A percentile compares a stretch with the other conserved stretches of the same genome.
phyloP scores from a whole-genome alignment of 1,284 basidiomycete species.

The Apiotrichum siamense region DNA sequence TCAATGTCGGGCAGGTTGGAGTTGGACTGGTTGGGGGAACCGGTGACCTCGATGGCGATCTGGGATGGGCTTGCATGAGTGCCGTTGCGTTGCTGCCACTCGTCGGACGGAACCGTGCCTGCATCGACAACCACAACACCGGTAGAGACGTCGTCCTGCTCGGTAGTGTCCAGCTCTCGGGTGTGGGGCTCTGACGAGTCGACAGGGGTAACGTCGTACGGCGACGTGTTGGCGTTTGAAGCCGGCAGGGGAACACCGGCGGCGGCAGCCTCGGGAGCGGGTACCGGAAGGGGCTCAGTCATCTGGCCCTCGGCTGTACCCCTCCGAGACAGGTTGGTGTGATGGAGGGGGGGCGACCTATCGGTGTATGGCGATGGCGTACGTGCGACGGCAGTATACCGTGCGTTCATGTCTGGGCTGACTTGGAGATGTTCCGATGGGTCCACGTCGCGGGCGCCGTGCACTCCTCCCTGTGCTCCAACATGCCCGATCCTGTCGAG shows the following conservation, averaged over 20 bases:
- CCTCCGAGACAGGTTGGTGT: background rate
- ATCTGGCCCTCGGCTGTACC: background rate
- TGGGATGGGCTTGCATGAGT: background rate
- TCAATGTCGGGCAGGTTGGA: constrained; percentile 6
- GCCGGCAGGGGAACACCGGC: background rate
- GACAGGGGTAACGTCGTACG: background rate
- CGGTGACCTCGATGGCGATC: constrained; percentile 13
- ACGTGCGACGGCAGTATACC: background rate
- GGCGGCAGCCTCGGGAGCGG: background rate
- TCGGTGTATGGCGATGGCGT: constrained; percentile 3
- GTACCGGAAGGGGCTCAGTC: background rate
- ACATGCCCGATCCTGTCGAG: constrained; percentile 16
- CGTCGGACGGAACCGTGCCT: background rate
- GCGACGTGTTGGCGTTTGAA: background rate
- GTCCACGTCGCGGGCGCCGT: constrained; percentile 1
- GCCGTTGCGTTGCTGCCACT: background rate
- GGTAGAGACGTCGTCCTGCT: background rate
- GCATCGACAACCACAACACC: background rate
- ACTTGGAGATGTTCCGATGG: constrained; percentile 14
- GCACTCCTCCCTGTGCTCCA: background rate
- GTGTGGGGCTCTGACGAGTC: background rate
- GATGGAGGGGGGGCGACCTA: background rate
- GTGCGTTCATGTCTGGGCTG: constrained; percentile 3
- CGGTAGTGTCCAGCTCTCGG: background rate
- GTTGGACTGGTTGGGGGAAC: constrained; percentile 10